A percentile compares a stretch with the other conserved stretches of the same genome.
phyloP scores from a whole-genome alignment of 2,329 filamentous ascomycete genomes.

The Paraconiothyrium brasiliense region DNA sequence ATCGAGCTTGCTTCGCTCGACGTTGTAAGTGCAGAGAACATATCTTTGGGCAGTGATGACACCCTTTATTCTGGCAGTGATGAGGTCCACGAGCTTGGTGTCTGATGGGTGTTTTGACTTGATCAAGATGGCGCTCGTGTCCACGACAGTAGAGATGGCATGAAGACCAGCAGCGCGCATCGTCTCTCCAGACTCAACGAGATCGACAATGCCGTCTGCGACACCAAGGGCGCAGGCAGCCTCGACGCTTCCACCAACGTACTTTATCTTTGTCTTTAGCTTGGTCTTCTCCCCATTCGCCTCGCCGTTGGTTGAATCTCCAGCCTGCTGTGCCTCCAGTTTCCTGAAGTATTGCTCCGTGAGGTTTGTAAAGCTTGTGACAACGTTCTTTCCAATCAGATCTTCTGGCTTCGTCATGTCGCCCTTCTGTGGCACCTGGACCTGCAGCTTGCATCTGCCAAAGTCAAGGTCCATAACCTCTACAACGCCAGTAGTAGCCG shows the following conservation, averaged over 20 bases:
- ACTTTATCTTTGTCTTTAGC: constrained; percentile 87
- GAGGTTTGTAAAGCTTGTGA: constrained; percentile 92
- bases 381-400: constrained; percentile 90
- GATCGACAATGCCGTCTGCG: constrained; percentile 95
- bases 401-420: constrained; percentile 73
- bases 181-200: constrained; percentile 97
- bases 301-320: constrained; percentile 23
- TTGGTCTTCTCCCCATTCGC: constrained; percentile 58
- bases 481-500: constrained; percentile 68
- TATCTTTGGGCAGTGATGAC: constrained; percentile 96
- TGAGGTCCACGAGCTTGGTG: constrained; percentile 80
- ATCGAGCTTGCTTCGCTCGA: constrained; percentile 74
- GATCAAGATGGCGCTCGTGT: constrained; percentile 88
- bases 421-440: constrained; percentile 94
- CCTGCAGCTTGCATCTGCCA: constrained; percentile 89
- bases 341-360: constrained; percentile 83
- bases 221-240: constrained; percentile 95
- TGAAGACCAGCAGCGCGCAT: constrained; percentile 96
- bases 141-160: constrained; percentile 91
- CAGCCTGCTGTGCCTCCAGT: constrained; percentile 68
- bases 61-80: constrained; percentile 85
- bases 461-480: constrained; percentile 92
- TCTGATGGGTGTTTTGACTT: constrained; percentile 87
- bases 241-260: constrained; percentile 95
- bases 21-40: constrained; percentile 96